phyloP scores from a whole-genome alignment of 2,329 filamentous ascomycete species.

The Onygenales sp. region DNA sequence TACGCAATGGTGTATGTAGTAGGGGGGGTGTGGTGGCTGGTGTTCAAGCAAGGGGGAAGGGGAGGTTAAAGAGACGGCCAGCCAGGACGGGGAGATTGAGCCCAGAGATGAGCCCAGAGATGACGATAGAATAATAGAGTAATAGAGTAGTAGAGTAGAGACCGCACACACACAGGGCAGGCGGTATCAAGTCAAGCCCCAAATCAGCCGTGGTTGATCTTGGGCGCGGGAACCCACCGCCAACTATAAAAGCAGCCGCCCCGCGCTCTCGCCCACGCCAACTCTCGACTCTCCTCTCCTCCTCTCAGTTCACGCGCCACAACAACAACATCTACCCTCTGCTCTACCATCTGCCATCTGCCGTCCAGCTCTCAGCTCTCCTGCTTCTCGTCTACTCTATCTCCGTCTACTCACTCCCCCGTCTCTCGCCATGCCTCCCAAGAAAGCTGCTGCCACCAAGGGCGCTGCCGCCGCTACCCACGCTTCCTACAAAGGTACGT shows the following conservation, averaged over 20 bases:
- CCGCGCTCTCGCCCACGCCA: constrained; percentile 2
- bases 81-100: too few species aligned
- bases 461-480: constrained; percentile 49
- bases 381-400: constrained; percentile 6
- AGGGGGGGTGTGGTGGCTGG: background rate
- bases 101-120: too few species aligned
- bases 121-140: too few species aligned
- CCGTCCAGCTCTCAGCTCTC: background rate
- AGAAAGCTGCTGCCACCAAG: constrained; percentile 47
- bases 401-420: constrained; percentile 7
- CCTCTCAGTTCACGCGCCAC: background rate
- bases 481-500: constrained; percentile 58
- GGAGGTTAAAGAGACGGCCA: too few species aligned
- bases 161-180: too few species aligned
- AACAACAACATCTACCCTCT: background rate
- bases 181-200: too few species aligned
- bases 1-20: background rate
- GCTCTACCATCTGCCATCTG: background rate
- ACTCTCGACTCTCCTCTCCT: background rate
- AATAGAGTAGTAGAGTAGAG: too few species aligned
- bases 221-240: background rate
- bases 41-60: too few species aligned
- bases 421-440: constrained; percentile 51
- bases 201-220: background rate
- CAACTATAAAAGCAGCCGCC: background rate